phyloP scores from a whole-genome alignment of 2,329 filamentous ascomycete species.

The Didymella sp. region DNA sequence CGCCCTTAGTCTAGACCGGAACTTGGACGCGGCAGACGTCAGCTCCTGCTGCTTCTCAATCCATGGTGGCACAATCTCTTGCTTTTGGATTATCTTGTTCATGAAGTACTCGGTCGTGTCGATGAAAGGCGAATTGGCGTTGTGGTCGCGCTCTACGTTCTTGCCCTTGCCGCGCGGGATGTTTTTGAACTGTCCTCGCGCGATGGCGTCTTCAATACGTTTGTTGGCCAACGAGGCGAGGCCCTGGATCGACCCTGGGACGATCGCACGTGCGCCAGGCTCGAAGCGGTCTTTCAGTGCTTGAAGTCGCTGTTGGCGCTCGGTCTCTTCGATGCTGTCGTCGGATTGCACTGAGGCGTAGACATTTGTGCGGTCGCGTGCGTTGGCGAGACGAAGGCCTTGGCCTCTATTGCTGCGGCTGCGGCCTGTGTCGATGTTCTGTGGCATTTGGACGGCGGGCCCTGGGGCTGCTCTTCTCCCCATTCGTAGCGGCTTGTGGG shows the following conservation, averaged over 20 bases:
- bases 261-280: slow-evolving; percentile 72
- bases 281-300: slow-evolving; percentile 83
- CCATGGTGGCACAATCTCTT: slow-evolving; percentile 96
- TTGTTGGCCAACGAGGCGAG: slow-evolving; percentile 87
- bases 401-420: slow-evolving; percentile 49
- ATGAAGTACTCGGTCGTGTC: slow-evolving; percentile 97
- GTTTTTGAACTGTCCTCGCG: slow-evolving; percentile 85
- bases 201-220: slow-evolving; percentile 91
- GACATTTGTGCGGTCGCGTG: slow-evolving; percentile 64
- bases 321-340: slow-evolving; percentile 68
- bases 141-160: slow-evolving; percentile 79
- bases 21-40: slow-evolving; percentile 69
- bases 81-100: slow-evolving; percentile 97
- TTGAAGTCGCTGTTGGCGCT: slow-evolving; percentile 73
- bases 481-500: slow-evolving; percentile 60
- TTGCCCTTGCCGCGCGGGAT: slow-evolving; percentile 74
- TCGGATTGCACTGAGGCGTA: slow-evolving; percentile 61
- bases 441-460: slow-evolving; percentile 34
- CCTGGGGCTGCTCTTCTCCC: slow-evolving; percentile 28
- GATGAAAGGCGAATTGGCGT: slow-evolving; percentile 85
- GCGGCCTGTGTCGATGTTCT: slow-evolving; percentile 43
- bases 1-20: slow-evolving; percentile 74
- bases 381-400: slow-evolving; percentile 60
- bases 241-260: slow-evolving; percentile 80
- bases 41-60: slow-evolving; percentile 98